These are phyloP conservation scores for Leccinum obscurum DNA, from an alignment of 768 basidiomycete species.

Conservation along the genomic window DNA sequence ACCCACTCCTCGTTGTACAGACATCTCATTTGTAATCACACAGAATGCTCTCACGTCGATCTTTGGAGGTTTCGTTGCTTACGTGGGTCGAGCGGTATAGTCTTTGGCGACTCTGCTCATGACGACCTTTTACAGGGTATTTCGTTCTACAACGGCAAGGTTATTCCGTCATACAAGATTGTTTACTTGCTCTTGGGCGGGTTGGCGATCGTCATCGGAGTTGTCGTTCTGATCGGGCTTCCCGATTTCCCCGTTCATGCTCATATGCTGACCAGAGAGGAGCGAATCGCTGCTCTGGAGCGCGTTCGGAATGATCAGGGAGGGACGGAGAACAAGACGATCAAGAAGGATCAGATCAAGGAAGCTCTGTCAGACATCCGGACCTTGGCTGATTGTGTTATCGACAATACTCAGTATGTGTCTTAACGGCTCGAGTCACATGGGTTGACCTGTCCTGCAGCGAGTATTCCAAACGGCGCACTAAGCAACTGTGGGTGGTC, in stretches of 20 bases:
- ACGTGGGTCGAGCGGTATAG: slow-evolving; percentile 36
- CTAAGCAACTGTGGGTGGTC: slow-evolving; percentile 57
- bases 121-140: slow-evolving; percentile 44
- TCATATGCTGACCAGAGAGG: slow-evolving; percentile 52
- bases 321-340: slow-evolving; percentile 58
- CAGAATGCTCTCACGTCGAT: slow-evolving; percentile 60
- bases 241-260: slow-evolving; percentile 69
- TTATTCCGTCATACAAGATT: slow-evolving; percentile 58
- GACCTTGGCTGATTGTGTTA: slow-evolving; percentile 61
- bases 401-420: slow-evolving; percentile 56
- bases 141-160: slow-evolving; percentile 50
- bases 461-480: slow-evolving; percentile 65
- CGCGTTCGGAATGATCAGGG: slow-evolving; percentile 67
- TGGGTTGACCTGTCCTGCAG: slow-evolving; percentile 32
- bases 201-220: slow-evolving; percentile 58
- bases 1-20: background rate
- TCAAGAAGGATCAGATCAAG: slow-evolving; percentile 58
- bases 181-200: slow-evolving; percentile 61
- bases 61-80: slow-evolving; percentile 66
- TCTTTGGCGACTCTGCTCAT: background rate
- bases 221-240: slow-evolving; percentile 56
- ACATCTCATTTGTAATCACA: background rate
- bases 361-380: slow-evolving; percentile 59
- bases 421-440: background rate
- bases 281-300: slow-evolving; percentile 62